These are phyloP conservation scores for Buddleja alternifolia DNA, from an alignment of 257 asterid species.

Conservation along the genomic window DNA sequence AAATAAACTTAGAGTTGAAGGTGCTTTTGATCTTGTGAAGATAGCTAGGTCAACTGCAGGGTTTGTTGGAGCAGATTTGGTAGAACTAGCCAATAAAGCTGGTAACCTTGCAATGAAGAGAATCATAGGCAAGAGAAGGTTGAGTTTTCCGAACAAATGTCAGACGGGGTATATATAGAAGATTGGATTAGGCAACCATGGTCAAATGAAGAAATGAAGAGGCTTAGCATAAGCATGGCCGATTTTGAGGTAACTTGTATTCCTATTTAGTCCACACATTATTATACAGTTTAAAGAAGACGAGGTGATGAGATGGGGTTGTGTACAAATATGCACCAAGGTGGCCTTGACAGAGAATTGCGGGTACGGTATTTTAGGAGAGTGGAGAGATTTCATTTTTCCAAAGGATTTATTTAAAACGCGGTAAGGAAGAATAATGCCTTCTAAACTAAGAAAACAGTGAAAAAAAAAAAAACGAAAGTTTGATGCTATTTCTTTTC, in stretches of 20 bases:
- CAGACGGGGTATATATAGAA: constrained; percentile 40
- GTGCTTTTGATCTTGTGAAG: constrained; percentile 72
- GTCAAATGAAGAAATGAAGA: constrained; percentile 68
- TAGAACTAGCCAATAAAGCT: constrained; percentile 70
- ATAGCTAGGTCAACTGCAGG: constrained; percentile 87
- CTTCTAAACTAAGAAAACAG: too few relatives aligned
- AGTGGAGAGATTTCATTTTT: neutral
- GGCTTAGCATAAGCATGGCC: constrained; percentile 61
- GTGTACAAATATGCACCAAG: neutral
- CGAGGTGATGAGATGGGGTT: too few relatives aligned
- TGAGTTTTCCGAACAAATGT: constrained; percentile 36
- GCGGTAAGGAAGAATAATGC: too few relatives aligned
- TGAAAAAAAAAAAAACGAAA: neutral
- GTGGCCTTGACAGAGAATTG: neutral
- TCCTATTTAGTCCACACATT: neutral
- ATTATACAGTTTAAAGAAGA: neutral
- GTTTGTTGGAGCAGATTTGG: constrained; percentile 93
- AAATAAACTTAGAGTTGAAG: constrained; percentile 71
- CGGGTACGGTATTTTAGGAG: neutral
- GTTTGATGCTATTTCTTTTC: neutral
- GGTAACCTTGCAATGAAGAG: constrained; percentile 89
- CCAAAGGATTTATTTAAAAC: too few relatives aligned
- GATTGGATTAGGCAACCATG: constrained; percentile 75
- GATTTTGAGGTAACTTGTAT: constrained; percentile 77
- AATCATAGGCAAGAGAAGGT: constrained; percentile 54